Conservation (phyloP, 2,329 filamentous ascomycete genomes). For the Fusarium nygamai region DNA sequence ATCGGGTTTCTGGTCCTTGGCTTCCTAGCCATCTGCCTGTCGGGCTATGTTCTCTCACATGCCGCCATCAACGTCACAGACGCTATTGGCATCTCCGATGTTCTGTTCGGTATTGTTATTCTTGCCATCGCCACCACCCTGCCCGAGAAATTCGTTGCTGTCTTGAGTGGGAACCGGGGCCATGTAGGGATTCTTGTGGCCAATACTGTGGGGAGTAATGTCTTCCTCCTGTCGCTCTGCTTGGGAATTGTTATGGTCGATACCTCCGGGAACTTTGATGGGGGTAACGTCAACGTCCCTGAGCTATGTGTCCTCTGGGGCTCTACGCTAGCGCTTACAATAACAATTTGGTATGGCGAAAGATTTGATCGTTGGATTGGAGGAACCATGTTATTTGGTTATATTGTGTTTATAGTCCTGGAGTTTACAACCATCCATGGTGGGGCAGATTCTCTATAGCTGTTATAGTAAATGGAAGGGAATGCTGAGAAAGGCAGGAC, state of each 20-base stretch:
- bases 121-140: not conserved
- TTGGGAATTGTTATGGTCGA: not conserved
- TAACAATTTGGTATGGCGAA: not conserved
- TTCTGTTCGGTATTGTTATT: not conserved
- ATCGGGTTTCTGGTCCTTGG: not conserved
- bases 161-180: not conserved
- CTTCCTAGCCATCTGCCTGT: not conserved
- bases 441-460: accelerated
- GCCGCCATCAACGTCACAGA: not conserved
- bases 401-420: not conserved
- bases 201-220: not conserved
- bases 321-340: not conserved
- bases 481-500: not conserved
- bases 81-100: not conserved
- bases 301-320: not conserved
- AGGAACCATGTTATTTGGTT: not conserved
- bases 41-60: not conserved
- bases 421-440: not conserved
- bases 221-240: not conserved
- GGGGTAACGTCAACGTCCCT: accelerated
- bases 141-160: not conserved
- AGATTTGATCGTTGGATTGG: not conserved
- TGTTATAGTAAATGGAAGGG: accelerated
- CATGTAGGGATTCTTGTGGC: not conserved
- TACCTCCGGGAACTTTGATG: not conserved